A percentile compares a stretch with the other conserved stretches of the same genome.
These are phyloP conservation scores for Termitomyces sp. DNA, from an alignment of 768 basidiomycete species.

Conservation along the genomic window DNA sequence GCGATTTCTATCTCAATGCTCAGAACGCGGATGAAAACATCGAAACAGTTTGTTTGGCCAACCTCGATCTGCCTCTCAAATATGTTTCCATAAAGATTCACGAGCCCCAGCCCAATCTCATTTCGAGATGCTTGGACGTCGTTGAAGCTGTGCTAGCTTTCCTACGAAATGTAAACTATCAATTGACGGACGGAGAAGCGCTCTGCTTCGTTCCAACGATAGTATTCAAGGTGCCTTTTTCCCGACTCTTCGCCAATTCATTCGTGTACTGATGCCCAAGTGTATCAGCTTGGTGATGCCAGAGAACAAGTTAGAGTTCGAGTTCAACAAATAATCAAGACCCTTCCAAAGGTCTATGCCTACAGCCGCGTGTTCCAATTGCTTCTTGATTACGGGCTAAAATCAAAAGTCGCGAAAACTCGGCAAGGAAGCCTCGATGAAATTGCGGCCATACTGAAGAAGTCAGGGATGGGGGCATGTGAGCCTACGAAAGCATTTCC, in stretches of 20 bases:
- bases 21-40: slow-evolving; percentile 56
- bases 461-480: slow-evolving; percentile 79
- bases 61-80: slow-evolving; percentile 90
- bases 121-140: slow-evolving; percentile 85
- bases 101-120: slow-evolving; percentile 87
- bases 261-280: slow-evolving; percentile 5
- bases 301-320: slow-evolving; percentile 79
- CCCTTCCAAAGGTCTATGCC: slow-evolving; percentile 86
- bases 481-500: slow-evolving; percentile 82
- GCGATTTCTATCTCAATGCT: slow-evolving; percentile 70
- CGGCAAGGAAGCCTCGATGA: slow-evolving; percentile 87
- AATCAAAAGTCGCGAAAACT: slow-evolving; percentile 89
- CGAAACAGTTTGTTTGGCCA: slow-evolving; percentile 72
- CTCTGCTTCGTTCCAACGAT: slow-evolving; percentile 86
- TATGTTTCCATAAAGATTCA: slow-evolving; percentile 89
- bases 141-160: slow-evolving; percentile 78
- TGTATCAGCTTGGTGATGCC: slow-evolving; percentile 84
- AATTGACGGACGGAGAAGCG: slow-evolving; percentile 85
- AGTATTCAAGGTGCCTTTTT: slow-evolving; percentile 72
- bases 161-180: slow-evolving; percentile 68
- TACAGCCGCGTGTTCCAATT: slow-evolving; percentile 90
- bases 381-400: slow-evolving; percentile 84
- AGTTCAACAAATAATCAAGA: slow-evolving; percentile 82
- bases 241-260: neutral
- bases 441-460: slow-evolving; percentile 70